Conservation (phyloP, 768 basidiomycete genomes). For the Xanthoconium purpureum region DNA sequence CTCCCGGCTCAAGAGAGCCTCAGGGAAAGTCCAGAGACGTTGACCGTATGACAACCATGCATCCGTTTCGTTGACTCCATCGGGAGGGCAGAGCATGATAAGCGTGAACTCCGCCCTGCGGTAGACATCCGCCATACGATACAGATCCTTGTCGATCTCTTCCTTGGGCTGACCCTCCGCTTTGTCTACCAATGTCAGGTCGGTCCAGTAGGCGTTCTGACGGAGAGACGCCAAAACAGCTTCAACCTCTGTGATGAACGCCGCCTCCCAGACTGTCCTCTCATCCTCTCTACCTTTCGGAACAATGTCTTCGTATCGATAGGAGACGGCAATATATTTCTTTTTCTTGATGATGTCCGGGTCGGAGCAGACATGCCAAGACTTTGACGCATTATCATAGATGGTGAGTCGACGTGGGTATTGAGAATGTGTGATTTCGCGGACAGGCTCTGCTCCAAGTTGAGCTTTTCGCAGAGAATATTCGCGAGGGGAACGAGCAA, state of each 20-base stretch:
- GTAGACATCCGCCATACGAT: too few species aligned
- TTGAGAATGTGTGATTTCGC: conserved; percentile 8
- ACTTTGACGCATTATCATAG: background rate
- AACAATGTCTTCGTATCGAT: background rate
- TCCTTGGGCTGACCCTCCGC: too few species aligned
- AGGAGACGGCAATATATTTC: conserved; percentile 7
- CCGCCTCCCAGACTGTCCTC: background rate
- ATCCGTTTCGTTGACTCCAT: too few species aligned
- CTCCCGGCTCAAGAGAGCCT: conserved; percentile 13
- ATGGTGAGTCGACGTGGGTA: conserved; percentile 20
- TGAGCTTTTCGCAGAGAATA: conserved; percentile 12
- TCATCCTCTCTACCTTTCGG: background rate
- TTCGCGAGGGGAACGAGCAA: conserved; percentile 20
- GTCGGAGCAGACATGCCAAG: conserved; percentile 5
- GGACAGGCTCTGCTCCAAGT: background rate
- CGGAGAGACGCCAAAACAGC: conserved; percentile 2
- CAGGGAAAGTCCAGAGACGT: conserved; percentile 13
- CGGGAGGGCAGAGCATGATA: too few species aligned
- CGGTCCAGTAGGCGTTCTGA: conserved; percentile 19
- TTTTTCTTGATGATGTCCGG: conserved; percentile 2
- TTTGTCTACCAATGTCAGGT: too few species aligned
- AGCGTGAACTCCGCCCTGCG: too few species aligned
- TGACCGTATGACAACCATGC: too few species aligned
- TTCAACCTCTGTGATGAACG: conserved; percentile 8
- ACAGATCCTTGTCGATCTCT: too few species aligned